Conservation (phyloP, 1,284 basidiomycete species). For the Trametes pubescens region DNA sequence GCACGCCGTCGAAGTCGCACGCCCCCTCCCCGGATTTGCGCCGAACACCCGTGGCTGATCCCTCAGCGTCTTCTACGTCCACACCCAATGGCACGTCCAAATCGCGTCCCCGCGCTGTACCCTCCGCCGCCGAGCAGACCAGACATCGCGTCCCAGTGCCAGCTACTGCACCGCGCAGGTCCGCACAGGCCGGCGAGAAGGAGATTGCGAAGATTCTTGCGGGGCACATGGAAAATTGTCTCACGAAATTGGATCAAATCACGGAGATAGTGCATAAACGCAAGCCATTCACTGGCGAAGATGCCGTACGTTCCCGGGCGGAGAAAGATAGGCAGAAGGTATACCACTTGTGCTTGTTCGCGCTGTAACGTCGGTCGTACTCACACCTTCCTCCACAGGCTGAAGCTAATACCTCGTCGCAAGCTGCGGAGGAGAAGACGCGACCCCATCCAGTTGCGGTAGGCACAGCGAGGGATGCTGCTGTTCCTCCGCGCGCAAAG, state of each 20-base stretch:
- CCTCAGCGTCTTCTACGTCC: not conserved
- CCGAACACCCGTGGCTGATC: not conserved
- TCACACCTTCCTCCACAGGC: not conserved
- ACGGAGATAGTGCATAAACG: slow-evolving; percentile 1
- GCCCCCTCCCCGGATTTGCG: not conserved
- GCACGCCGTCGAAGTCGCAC: not conserved
- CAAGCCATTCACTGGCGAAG: not conserved
- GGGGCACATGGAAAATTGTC: not conserved
- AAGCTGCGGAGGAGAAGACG: too few relatives aligned
- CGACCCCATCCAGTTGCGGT: too few relatives aligned
- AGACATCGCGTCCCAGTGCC: too few relatives aligned
- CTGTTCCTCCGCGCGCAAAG: not conserved
- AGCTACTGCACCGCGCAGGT: too few relatives aligned
- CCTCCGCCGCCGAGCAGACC: too few relatives aligned
- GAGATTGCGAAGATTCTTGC: not conserved
- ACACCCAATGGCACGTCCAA: not conserved
- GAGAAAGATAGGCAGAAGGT: slow-evolving; percentile 1
- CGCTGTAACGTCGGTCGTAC: not conserved
- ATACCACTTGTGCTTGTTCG: not conserved
- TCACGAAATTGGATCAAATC: not conserved
- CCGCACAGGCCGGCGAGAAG: too few relatives aligned
- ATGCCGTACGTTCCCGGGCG: not conserved
- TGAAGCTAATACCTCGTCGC: not conserved
- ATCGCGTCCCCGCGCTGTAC: too few relatives aligned
- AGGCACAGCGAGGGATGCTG: too few relatives aligned